Evolutionary conservation across 805 yeast species (phyloP), one percentile per base, ranked within the genome.

Genomic region (Wickerhamiella vanderwaltii): DNA sequence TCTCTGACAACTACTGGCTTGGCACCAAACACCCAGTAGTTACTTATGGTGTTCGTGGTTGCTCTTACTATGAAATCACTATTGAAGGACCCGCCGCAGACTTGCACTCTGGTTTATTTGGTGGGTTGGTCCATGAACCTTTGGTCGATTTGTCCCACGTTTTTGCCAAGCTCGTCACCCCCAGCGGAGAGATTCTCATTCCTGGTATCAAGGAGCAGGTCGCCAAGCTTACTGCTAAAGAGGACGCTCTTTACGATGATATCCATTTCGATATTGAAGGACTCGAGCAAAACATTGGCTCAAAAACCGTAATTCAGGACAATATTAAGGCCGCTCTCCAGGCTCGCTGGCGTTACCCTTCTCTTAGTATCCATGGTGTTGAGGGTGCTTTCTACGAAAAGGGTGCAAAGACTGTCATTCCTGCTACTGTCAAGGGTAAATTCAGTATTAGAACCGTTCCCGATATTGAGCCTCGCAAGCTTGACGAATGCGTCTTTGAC

Each of bases 311-410:
- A 28, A 69, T 87, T 46, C 79, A 78, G 66, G 69, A 75, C 48
- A 71, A 72, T 60, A 83, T 85, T 64, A 77, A 85, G 65, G 79
- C 78, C 46, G 86, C 94, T 46, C 72, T 91, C 55, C 88, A 86
- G 81, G 96, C 87, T 64, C 78, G 98, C 73, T 91, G 99, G 99
- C 80, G 99, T 71, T 86, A 71, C 66, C 99, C 99, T 43, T 85
- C 97, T 6, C 69, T 91, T 55, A 87, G 97, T 2, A 63, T 91
- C 51, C 99, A 91, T 64, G 99, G 99, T 52, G 73, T 91, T 43
- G 98, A 91, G 65, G 98, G 98, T 49, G 99, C 97, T 5, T 91
- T 91, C 63, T 78, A 80, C 36, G 88, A 82, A 33, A 72, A 81
- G 35, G 99, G 99, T 50, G 99, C 97, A 45, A 91, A 91, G 69